Percentiles rank a stretch among this genome's conserved stretches.
phyloP scores from a whole-genome alignment of 768 basidiomycete genomes.

The Auriscalpium orientale region DNA sequence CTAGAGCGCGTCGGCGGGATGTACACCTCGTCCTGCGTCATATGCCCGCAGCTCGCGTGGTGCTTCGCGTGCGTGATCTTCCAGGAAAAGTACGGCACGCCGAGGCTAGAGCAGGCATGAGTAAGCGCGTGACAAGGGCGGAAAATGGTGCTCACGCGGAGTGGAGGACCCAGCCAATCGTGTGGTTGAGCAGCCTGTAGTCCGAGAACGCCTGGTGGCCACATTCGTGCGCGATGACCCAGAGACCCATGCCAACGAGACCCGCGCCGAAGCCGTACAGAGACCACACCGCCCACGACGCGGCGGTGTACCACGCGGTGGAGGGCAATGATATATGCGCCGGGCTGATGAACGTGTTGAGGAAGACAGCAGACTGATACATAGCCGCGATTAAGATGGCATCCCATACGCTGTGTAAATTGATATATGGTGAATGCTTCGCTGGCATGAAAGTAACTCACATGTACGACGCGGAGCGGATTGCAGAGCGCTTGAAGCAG shows the following conservation, averaged over 20 bases:
- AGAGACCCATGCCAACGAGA: slow-evolving; percentile 84
- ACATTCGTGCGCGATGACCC: slow-evolving; percentile 93
- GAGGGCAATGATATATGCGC: slow-evolving; percentile 46
- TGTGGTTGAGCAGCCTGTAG: slow-evolving; percentile 85
- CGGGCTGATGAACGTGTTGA: slow-evolving; percentile 57
- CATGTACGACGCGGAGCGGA: slow-evolving; percentile 76
- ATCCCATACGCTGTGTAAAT: slow-evolving; percentile 58
- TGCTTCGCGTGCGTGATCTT: slow-evolving; percentile 91
- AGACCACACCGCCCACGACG: slow-evolving; percentile 65
- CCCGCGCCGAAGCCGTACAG: slow-evolving; percentile 78
- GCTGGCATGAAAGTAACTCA: slow-evolving; percentile 28
- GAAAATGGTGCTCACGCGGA: slow-evolving; percentile 51
- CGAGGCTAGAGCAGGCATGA: slow-evolving; percentile 43
- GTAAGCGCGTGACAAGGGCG: background rate
- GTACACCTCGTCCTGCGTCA: slow-evolving; percentile 94
- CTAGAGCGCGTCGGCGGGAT: slow-evolving; percentile 85
- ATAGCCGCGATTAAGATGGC: slow-evolving; percentile 55
- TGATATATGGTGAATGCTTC: slow-evolving; percentile 12
- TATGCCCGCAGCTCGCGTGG: slow-evolving; percentile 89
- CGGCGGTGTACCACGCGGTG: slow-evolving; percentile 53
- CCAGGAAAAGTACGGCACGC: slow-evolving; percentile 97
- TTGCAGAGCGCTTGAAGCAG: slow-evolving; percentile 85
- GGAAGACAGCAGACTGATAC: slow-evolving; percentile 61
- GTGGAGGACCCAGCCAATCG: slow-evolving; percentile 88
- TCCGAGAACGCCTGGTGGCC: slow-evolving; percentile 96